Evolutionary conservation across 306 rosid species (phyloP).

Genomic region (Pueraria montana): DNA sequence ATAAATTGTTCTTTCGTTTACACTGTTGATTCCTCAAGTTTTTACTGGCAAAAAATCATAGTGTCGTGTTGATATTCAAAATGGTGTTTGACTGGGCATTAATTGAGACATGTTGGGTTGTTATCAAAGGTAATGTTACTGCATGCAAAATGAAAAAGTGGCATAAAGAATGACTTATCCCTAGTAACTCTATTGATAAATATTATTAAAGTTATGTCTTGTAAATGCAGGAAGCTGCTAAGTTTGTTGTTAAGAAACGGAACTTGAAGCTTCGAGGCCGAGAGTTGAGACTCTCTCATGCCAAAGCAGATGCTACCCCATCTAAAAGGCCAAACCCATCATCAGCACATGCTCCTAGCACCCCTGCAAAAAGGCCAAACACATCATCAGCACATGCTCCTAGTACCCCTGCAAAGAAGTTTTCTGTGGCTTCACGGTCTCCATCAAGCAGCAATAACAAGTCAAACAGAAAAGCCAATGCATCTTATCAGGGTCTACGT

Average conservation of each 20-base stretch:
- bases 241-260: slow-evolving; percentile 62
- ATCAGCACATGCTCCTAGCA: slow-evolving; percentile 38
- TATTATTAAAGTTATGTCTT: slow-evolving; percentile 5
- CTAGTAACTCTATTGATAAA: background rate
- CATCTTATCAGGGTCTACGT: slow-evolving; percentile 86
- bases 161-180: background rate
- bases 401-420: slow-evolving; percentile 65
- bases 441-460: slow-evolving; percentile 49
- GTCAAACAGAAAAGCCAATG: slow-evolving; percentile 41
- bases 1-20: too few species aligned
- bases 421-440: slow-evolving; percentile 50
- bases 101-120: slow-evolving; percentile 16
- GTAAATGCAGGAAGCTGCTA: slow-evolving; percentile 82
- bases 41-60: background rate
- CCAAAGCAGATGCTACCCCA: slow-evolving; percentile 65
- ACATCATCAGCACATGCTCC: slow-evolving; percentile 44
- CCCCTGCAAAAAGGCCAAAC: slow-evolving; percentile 68
- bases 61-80: background rate
- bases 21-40: background rate
- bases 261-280: slow-evolving; percentile 79
- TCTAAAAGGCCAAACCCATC: slow-evolving; percentile 62
- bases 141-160: background rate
- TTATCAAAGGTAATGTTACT: background rate
- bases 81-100: background rate
- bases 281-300: slow-evolving; percentile 68